A percentile compares a stretch with the other conserved stretches of the same genome.
These are phyloP conservation scores for Myochromella boudieri DNA, from an alignment of 768 basidiomycete genomes.

Conservation along the genomic window DNA sequence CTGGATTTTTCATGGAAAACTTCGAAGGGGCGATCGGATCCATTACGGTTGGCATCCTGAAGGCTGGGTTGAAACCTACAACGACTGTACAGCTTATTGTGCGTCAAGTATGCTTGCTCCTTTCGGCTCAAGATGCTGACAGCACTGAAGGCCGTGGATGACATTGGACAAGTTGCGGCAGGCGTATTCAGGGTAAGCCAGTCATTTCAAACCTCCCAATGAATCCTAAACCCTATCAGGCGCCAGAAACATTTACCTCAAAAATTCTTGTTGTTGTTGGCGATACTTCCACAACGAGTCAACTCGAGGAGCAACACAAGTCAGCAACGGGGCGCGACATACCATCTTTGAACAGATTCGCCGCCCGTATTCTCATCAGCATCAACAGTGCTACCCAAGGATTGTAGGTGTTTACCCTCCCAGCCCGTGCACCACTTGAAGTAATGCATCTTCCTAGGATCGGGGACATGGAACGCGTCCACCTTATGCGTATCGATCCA, in stretches of 20 bases:
- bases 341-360: constrained; percentile 26
- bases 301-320: constrained; percentile 27
- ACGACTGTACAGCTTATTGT: constrained; percentile 35
- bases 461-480: constrained; percentile 25
- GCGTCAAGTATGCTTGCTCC: constrained; percentile 11
- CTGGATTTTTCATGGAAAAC: constrained; percentile 46
- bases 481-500: constrained; percentile 15
- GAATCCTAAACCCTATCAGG: constrained; percentile 16
- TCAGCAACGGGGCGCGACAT: constrained; percentile 24
- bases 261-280: constrained; percentile 27
- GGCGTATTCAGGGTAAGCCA: constrained; percentile 28
- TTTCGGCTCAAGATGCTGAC: background rate
- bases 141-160: constrained; percentile 27
- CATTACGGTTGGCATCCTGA: constrained; percentile 32
- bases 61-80: constrained; percentile 28
- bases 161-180: constrained; percentile 33
- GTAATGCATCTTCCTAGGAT: constrained; percentile 21
- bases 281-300: constrained; percentile 26
- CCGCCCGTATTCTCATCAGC: constrained; percentile 24
- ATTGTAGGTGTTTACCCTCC: constrained; percentile 28
- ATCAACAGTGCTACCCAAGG: constrained; percentile 29
- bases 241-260: constrained; percentile 22
- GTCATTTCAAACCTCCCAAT: background rate
- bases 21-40: constrained; percentile 36
- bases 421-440: too few relatives aligned